phyloP scores from a whole-genome alignment of 1,284 basidiomycete genomes.

The Agroathelia rolfsii region DNA sequence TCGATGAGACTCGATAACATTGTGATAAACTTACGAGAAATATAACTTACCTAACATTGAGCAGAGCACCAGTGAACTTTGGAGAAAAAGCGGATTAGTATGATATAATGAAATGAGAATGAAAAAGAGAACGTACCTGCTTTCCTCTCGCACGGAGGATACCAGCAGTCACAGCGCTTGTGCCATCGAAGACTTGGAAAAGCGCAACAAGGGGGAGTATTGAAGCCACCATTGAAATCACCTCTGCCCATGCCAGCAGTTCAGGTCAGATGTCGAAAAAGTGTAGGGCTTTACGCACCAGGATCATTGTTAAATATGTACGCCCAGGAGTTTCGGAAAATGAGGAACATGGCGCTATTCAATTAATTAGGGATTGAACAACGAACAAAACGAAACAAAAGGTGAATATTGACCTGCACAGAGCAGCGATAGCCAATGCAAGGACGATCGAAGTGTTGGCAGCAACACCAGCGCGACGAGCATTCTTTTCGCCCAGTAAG shows the following conservation, averaged over 20 bases:
- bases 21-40: constrained; percentile 4
- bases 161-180: constrained; percentile 59
- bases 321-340: constrained; percentile 68
- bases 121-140: constrained; percentile 30
- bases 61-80: constrained; percentile 50
- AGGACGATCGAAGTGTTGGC: constrained; percentile 55
- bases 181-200: constrained; percentile 76
- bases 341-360: constrained; percentile 55
- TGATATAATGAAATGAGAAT: constrained; percentile 1
- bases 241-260: constrained; percentile 27
- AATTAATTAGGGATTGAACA: constrained; percentile 4
- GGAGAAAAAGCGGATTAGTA: neutral
- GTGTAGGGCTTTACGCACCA: constrained; percentile 24
- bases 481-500: constrained; percentile 65
- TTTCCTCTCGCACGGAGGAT: constrained; percentile 74
- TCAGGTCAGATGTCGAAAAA: neutral
- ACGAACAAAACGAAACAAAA: constrained; percentile 8
- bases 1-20: constrained; percentile 4
- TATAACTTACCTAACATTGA: constrained; percentile 45
- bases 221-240: constrained; percentile 54
- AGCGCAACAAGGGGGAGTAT: constrained; percentile 73
- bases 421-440: constrained; percentile 42
- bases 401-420: constrained; percentile 64
- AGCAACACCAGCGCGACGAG: constrained; percentile 55
- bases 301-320: constrained; percentile 81